Base-by-base conservation (phyloP, 768 basidiomycete genomes). In the Brasilioporus rufonigricans region DNA sequence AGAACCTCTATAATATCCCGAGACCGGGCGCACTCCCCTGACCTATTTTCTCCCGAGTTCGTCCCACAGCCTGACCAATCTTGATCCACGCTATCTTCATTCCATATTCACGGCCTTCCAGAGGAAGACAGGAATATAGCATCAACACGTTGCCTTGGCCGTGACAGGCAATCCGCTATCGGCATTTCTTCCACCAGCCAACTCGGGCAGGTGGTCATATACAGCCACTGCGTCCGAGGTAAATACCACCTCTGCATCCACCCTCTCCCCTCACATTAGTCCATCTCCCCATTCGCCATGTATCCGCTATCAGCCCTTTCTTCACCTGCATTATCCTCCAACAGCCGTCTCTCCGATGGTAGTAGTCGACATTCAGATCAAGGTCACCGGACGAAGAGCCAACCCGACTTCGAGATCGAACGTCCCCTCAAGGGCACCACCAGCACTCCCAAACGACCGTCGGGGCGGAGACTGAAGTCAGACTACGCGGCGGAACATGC, bases 341-440 rank as follows among this genome's bases (percentile, higher is more conserved):
- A 73, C 24, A 76, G 74, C 61, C 73, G 73, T 53, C 72, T 75
- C 55, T 75, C 76, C 5, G 52, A 53, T 36, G 76, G 75, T 26
- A 68, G 71, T 54, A 71, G 64, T 50, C 56, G 69, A 55, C 67
- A 71, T 54, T 73, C 70, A 53, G 70, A 71, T 57, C 50, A 48
- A 8, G 47, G 59, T 24, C 67, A 76, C 27, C 73, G 77, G 36
- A 74, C 75, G 11, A 72, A 76, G 18, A 79, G 77, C 53, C 61
- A 73, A 26, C 66, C 78, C 12, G 82, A 83, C 38, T 89, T 90
- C 62, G 85, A 88, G 71, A 79, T 90, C 61, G 88, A 89, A 68
- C 79, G 77, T 53, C 70, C 74, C 14, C 68, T 72, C 32, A 70
- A 78, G 71, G 59, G 68, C 70, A 62, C 75, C 27, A 54, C 48